These are phyloP conservation scores for Primulina eburnea DNA, from an alignment of 257 asterid species.

Conservation along the genomic window DNA sequence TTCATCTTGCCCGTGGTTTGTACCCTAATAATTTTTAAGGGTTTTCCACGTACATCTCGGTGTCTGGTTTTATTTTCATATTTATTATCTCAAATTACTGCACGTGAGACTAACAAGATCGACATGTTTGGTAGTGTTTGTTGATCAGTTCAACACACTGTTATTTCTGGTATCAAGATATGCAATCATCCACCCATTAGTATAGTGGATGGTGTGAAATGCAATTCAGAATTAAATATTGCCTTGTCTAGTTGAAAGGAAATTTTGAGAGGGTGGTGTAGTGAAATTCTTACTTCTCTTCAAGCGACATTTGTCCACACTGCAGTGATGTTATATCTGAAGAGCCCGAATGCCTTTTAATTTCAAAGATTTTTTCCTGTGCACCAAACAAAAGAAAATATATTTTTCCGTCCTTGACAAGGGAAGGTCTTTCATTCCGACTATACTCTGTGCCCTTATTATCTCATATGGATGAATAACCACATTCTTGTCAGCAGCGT, in stretches of 20 bases:
- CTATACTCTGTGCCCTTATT: background rate
- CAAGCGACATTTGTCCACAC: background rate
- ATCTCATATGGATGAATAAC: background rate
- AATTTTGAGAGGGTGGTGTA: background rate
- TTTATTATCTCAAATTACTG: no score
- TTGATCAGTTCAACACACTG: background rate
- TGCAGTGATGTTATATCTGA: background rate
- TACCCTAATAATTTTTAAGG: no score
- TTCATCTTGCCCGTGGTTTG: no score
- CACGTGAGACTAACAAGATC: no score
- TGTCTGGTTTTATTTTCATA: no score
- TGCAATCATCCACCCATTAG: background rate
- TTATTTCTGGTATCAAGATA: slow-evolving; percentile 2
- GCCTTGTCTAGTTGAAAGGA: slow-evolving; percentile 17
- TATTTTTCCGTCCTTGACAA: background rate
- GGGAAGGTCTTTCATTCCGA: background rate
- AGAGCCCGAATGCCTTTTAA: slow-evolving; percentile 2
- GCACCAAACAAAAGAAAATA: background rate
- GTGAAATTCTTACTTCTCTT: slow-evolving; percentile 10
- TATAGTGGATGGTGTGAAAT: background rate
- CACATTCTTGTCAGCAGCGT: background rate
- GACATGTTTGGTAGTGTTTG: slow-evolving; percentile 7
- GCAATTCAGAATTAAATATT: slow-evolving; percentile 5
- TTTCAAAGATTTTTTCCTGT: background rate
- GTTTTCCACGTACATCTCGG: no score